These are phyloP conservation scores for Diplosphaera chodatii DNA, from an alignment of 139 green algal species.

Conservation along the genomic window DNA sequence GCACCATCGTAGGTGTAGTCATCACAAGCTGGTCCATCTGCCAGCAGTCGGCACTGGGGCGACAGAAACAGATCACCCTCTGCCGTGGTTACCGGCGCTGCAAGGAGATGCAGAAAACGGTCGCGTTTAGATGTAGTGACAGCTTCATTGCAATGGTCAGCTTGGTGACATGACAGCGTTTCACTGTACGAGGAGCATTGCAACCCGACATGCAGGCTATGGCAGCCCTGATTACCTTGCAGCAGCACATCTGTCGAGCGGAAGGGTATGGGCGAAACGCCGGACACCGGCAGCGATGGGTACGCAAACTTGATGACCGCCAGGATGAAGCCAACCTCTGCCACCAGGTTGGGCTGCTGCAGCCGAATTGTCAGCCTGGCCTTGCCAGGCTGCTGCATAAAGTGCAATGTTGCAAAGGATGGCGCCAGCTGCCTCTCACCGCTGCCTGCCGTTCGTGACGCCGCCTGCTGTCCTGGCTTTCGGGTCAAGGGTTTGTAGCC, in stretches of 20 bases:
- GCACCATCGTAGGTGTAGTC: constrained; percentile 70
- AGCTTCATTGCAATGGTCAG: no score
- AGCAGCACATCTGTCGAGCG: constrained; percentile 33
- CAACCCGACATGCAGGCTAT: no score
- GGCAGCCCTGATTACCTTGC: no score
- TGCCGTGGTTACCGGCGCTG: constrained; percentile 27
- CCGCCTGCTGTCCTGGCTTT: not conserved
- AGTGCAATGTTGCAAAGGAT: not conserved
- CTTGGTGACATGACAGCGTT: no score
- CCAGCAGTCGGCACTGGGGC: constrained; percentile 74
- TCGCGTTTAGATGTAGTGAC: no score
- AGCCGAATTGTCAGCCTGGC: constrained; percentile 53
- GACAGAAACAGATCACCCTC: constrained; percentile 70
- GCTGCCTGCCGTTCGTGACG: not conserved
- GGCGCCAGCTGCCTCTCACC: not conserved
- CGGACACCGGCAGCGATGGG: constrained; percentile 31
- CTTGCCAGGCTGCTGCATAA: not conserved
- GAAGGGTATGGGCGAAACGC: constrained; percentile 26
- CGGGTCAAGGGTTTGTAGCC: not conserved
- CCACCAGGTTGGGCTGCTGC: constrained; percentile 76
- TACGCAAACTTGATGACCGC: constrained; percentile 67
- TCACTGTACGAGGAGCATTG: no score
- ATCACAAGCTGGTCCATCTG: constrained; percentile 49
- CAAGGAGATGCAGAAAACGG: not conserved
- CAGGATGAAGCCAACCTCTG: constrained; percentile 83